Percentiles rank a stretch among this genome's conserved stretches.
phyloP scores from a whole-genome alignment of 352 stramenopile genomes.

The Globisporangium abappressorium region DNA sequence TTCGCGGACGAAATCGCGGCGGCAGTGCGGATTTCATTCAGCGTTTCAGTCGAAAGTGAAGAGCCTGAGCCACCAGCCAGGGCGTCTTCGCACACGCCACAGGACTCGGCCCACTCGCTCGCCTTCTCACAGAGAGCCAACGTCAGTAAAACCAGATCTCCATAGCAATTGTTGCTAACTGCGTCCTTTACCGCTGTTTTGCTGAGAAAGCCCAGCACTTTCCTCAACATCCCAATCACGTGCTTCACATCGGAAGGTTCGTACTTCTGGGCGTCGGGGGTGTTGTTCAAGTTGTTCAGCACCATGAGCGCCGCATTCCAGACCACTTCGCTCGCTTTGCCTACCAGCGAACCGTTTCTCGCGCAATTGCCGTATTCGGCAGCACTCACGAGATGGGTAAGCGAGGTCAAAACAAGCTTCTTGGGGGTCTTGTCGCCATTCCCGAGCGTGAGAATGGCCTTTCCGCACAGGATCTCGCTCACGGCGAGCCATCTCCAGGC shows the following conservation, averaged over 20 bases:
- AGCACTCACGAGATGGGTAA: slow-evolving; percentile 56
- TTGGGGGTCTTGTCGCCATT: slow-evolving; percentile 37
- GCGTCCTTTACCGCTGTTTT: slow-evolving; percentile 13
- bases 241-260: slow-evolving; percentile 20
- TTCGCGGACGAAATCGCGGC: slow-evolving; percentile 58
- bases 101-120: slow-evolving; percentile 39
- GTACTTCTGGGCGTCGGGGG: slow-evolving; percentile 18
- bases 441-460: slow-evolving; percentile 46
- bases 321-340: slow-evolving; percentile 55
- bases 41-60: slow-evolving; percentile 20
- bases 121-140: slow-evolving; percentile 51
- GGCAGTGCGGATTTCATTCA: slow-evolving; percentile 54
- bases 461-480: slow-evolving; percentile 56
- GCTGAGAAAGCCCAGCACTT: slow-evolving; percentile 24
- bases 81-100: slow-evolving; percentile 35
- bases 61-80: slow-evolving; percentile 19
- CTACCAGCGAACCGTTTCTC: slow-evolving; percentile 23
- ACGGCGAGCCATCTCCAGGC: slow-evolving; percentile 72
- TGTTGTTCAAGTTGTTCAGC: slow-evolving; percentile 20
- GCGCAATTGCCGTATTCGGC: slow-evolving; percentile 37
- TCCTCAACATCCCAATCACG: slow-evolving; percentile 23
- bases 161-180: slow-evolving; percentile 19
- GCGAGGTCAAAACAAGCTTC: slow-evolving; percentile 45
- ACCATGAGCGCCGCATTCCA: slow-evolving; percentile 74
- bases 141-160: slow-evolving; percentile 55